Base-by-base conservation (phyloP, 2,329 filamentous ascomycete species). In the Huntiella savannae region DNA sequence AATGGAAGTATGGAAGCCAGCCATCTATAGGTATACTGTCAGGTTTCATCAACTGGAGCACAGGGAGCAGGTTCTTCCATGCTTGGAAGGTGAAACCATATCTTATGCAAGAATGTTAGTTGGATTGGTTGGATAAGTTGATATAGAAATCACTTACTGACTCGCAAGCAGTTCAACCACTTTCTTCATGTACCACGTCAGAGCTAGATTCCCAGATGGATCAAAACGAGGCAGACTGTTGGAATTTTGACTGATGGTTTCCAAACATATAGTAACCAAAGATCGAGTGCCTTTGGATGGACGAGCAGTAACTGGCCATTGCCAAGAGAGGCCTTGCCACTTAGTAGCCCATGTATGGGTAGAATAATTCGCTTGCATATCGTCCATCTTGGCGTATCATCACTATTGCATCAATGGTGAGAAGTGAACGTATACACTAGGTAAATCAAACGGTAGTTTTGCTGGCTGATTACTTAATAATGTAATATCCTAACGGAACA, bases 1-100 rank as follows among this genome's bases (percentile, higher is more conserved):
- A 41, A 28, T 49, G 48, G 10, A 47, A 16, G 10, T 33, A 32
- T 16, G 43, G 40, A 15, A 43, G 15, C 48, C 48, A 49, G n/a
- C 35, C 17, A 7, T 34, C 19, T 4, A 43, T 28, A 3, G 48
- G 48, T 11, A 49, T 40, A 15, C 22, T 19, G 13, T 35, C 22
- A 11, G 22, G 11, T 33, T 32, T 11, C 2, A 40, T 28, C 5
- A n/a, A 12, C 8, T 32, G 33, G 32, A 46, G 38, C 17, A 44
- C 13, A 4, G 16, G 11, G 3, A 42, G 19, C 33, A 49, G 47
- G 10, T 38, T n/a, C 28, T 33, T 46, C 28, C 45, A 49, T 8
- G 10, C 17, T 16, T 46, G 33, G 19, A 49, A 47, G 8, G n/a
- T 47, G 12, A 49, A 15, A n/a, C 40, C 40, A 34, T 49, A 33